A percentile compares a stretch with the other conserved stretches of the same genome.
Conservation (phyloP, 495 filamentous ascomycete genomes). For the Oleoguttula mirabilis region DNA sequence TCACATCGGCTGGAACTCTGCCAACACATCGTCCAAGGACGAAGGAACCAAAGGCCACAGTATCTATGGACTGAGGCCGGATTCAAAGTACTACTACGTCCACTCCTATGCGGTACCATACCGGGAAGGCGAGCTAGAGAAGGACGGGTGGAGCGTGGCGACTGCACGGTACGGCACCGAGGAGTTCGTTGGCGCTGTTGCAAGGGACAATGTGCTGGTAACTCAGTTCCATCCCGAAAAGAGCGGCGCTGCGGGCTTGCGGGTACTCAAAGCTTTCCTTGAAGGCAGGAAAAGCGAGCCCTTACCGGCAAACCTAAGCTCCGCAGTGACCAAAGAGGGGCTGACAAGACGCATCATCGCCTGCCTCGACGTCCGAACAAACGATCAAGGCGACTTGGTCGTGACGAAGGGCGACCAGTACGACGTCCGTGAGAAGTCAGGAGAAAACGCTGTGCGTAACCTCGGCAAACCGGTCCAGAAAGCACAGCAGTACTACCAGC, state of each 20-base stretch:
- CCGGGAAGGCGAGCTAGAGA: conserved; percentile 53
- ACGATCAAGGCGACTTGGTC: conserved; percentile 87
- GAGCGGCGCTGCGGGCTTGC: conserved; percentile 75
- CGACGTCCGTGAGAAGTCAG: conserved; percentile 90
- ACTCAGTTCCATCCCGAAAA: conserved; percentile 98
- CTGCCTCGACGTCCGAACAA: conserved; percentile 91
- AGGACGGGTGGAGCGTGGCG: conserved; percentile 76
- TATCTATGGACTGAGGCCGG: conserved; percentile 63
- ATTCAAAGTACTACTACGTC: conserved; percentile 96
- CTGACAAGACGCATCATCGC: conserved; percentile 85
- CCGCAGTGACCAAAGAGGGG: conserved; percentile 39
- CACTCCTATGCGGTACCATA: conserved; percentile 87
- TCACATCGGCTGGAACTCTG: conserved; percentile 97
- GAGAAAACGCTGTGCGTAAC: conserved; percentile 74
- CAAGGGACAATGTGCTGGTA: conserved; percentile 69
- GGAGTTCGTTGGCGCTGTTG: conserved; percentile 83
- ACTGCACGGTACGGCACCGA: conserved; percentile 79
- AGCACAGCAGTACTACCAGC: conserved; percentile 86
- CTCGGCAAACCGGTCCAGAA: conserved; percentile 93
- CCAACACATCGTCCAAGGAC: conserved; percentile 41
- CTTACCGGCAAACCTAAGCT: conserved; percentile 25
- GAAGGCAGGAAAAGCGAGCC: conserved; percentile 45
- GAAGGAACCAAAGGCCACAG: conserved; percentile 35
- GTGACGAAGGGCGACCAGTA: conserved; percentile 99
- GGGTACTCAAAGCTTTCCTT: conserved; percentile 75